Percentiles rank a stretch among this genome's conserved stretches.
These are phyloP conservation scores for Tagetes patula DNA, from an alignment of 129 eudicot genomes.

Conservation along the genomic window DNA sequence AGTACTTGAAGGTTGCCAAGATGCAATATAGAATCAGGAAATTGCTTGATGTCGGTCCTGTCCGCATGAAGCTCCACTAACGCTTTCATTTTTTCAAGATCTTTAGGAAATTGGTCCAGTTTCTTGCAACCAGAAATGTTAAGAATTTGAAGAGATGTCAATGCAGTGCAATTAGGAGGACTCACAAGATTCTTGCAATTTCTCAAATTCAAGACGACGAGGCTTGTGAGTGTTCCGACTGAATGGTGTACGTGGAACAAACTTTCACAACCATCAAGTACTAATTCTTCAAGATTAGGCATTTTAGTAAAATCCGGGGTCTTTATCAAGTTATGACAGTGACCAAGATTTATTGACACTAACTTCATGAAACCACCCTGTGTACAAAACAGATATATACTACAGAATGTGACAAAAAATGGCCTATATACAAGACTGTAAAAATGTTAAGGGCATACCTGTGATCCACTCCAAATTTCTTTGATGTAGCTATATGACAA, in stretches of 20 bases:
- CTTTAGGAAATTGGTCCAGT: slow-evolving; percentile 31
- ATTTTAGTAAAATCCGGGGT: slow-evolving; percentile 29
- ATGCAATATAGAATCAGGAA: slow-evolving; percentile 30
- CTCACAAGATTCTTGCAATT: slow-evolving; percentile 25
- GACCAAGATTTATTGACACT: slow-evolving; percentile 28
- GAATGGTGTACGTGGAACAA: slow-evolving; percentile 34
- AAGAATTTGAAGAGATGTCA: slow-evolving; percentile 30
- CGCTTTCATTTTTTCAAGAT: slow-evolving; percentile 18
- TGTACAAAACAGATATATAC: neutral
- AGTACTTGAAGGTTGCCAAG: slow-evolving; percentile 33
- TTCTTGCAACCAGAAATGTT: slow-evolving; percentile 39
- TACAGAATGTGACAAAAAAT: too few species aligned
- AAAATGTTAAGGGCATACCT: slow-evolving; percentile 28
- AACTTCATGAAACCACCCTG: slow-evolving; percentile 34
- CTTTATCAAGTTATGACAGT: slow-evolving; percentile 36
- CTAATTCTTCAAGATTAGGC: slow-evolving; percentile 36
- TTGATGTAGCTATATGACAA: slow-evolving; percentile 31
- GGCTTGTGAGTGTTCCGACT: slow-evolving; percentile 23
- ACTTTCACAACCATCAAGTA: slow-evolving; percentile 27
- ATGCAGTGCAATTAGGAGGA: slow-evolving; percentile 23
- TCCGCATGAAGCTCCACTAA: slow-evolving; percentile 38
- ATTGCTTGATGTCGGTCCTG: slow-evolving; percentile 21
- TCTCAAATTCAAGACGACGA: slow-evolving; percentile 28
- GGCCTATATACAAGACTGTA: too few species aligned
- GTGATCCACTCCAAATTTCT: slow-evolving; percentile 36